Base-by-base conservation (phyloP, 2,329 filamentous ascomycete genomes). In the Trichoderma lentiforme region DNA sequence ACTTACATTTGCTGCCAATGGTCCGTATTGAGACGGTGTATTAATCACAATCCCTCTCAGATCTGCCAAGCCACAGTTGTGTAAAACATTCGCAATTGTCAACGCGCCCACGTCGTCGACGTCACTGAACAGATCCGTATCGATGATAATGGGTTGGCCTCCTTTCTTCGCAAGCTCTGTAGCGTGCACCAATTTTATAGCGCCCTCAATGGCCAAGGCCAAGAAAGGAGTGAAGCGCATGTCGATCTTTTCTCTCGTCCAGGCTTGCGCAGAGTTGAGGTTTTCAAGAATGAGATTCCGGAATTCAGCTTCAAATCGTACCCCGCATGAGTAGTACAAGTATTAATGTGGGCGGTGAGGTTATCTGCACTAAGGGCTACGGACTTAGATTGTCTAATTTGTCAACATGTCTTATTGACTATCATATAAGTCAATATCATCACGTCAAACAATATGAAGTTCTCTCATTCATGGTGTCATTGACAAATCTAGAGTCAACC, bases 101-200 rank as follows among this genome's bases (percentile, higher is more conserved):
- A 69, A 61, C 15, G 65, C 65, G 12, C 65, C 56, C 26, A 69
- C 53, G 43, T 69, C 65, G 18, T 69, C 65, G 15, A 69, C 65
- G 21, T 69, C 65, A 28, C 65, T 69, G 11, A 69, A 69, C 4
- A 69, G 56, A 43, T 69, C 65, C 9, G 65, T 69, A 3, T 69
- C 65, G 15, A 69, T 32, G 8, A 69, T 69, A 24, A 69, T 69
- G 1, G 65, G 56, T 11, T 69, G 65, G 3, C 56, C 36, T 21
- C 36, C 18, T 1, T 69, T 34, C 6, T 0, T 6, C 12, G 65
- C 12, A 8, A 7, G 3, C 0, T 24, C 39, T 26, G 56, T n/a
- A 18, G 36, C 65, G 7, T 21, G 7, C 24, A 15, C 11, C n/a
- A 26, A 1, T 1, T 36, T 21, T 8, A 14, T 2, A 8, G 6